These are phyloP conservation scores for Macadamia integrifolia DNA, from an alignment of 164 flowering plant species.

Conservation along the genomic window DNA sequence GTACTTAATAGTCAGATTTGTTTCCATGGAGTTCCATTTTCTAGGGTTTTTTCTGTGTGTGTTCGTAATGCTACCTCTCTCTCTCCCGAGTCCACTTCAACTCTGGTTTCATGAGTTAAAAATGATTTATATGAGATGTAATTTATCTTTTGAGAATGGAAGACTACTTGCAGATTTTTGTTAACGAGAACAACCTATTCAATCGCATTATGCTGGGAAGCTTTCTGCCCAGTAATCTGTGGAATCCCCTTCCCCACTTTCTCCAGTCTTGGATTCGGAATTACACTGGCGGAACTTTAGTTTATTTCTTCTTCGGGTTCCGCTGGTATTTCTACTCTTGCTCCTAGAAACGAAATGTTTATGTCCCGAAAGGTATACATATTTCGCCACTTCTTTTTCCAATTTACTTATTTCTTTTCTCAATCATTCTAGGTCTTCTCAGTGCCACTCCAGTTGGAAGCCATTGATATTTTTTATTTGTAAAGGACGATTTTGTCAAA, in stretches of 20 bases:
- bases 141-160: constrained; percentile 16
- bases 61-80: no score
- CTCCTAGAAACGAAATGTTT: constrained; percentile 60
- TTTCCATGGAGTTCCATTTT: no score
- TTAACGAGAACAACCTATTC: constrained; percentile 53
- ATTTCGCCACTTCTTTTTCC: not conserved
- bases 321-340: constrained; percentile 84
- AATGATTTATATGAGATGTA: no score
- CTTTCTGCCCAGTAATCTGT: constrained; percentile 40
- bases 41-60: no score
- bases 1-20: no score
- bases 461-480: no score
- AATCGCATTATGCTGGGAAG: constrained; percentile 56
- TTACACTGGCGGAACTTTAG: constrained; percentile 54
- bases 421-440: no score
- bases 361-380: constrained; percentile 65
- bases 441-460: no score
- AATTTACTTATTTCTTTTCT: not conserved
- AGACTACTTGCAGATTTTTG: constrained; percentile 36
- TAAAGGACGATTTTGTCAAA: no score
- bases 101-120: no score
- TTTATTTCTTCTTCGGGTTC: constrained; percentile 65
- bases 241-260: constrained; percentile 14
- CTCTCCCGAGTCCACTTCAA: no score
- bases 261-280: constrained; percentile 72